Evolutionary conservation across 2,329 filamentous ascomycete species (phyloP).

Genomic region (Curvularia verruculosa): DNA sequence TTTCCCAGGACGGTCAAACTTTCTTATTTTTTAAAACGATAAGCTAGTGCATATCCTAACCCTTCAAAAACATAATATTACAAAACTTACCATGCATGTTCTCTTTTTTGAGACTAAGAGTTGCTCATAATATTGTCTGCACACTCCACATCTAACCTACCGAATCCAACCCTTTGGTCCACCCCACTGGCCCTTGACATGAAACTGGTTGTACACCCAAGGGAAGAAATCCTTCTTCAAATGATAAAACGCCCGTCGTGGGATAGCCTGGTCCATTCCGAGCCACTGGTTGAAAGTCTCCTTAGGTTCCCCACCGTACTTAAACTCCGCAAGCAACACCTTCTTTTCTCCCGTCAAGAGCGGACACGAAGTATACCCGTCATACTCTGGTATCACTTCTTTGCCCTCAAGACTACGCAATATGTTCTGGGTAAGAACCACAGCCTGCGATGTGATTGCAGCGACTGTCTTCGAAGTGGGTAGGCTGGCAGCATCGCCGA

Average conservation of each 20-base stretch:
- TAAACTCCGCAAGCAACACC: conserved; percentile 69
- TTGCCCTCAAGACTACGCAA: conserved; percentile 25
- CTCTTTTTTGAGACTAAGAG: background rate
- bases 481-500: conserved; percentile 47
- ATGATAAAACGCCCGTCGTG: conserved; percentile 64
- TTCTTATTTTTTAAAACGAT: background rate
- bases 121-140: background rate
- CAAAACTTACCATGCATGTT: background rate
- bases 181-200: conserved; percentile 68
- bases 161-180: conserved; percentile 60
- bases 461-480: conserved; percentile 51
- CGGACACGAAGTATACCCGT: conserved; percentile 51
- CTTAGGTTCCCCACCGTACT: conserved; percentile 67
- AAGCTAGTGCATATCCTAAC: background rate
- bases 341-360: conserved; percentile 61
- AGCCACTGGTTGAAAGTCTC: conserved; percentile 64
- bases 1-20: background rate
- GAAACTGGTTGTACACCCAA: conserved; percentile 66
- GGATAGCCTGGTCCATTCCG: conserved; percentile 63
- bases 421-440: conserved; percentile 41
- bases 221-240: conserved; percentile 72
- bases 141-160: background rate
- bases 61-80: background rate
- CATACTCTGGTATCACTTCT: conserved; percentile 42
- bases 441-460: conserved; percentile 48